Conservation (phyloP, 495 filamentous ascomycete species). For the Xylaria venustula region DNA sequence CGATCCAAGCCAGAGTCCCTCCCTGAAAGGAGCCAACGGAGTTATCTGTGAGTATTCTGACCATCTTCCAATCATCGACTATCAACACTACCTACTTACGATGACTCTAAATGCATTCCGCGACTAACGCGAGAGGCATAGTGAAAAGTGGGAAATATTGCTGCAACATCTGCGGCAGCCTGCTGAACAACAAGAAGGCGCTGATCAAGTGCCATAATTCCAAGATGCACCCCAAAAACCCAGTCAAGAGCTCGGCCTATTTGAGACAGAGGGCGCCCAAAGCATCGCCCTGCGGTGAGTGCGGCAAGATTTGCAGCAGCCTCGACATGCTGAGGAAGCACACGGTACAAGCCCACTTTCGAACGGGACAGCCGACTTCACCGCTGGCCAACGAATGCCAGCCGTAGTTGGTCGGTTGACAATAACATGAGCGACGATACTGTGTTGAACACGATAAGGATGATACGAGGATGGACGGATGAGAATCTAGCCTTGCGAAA, state of each 20-base stretch:
- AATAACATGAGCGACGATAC: neutral
- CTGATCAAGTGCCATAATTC: neutral
- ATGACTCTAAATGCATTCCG: too few species aligned
- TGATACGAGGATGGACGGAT: too few species aligned
- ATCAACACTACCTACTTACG: too few species aligned
- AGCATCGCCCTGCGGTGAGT: neutral
- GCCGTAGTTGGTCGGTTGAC: too few species aligned
- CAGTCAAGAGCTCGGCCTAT: neutral
- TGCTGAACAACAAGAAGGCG: neutral
- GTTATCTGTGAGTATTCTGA: neutral
- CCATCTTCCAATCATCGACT: too few species aligned
- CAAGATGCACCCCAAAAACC: constrained; percentile 1
- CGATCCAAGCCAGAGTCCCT: neutral
- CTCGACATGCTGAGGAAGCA: neutral
- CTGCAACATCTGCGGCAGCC: neutral
- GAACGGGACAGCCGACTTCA: too few species aligned
- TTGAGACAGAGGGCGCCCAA: neutral
- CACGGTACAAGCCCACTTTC: neutral
- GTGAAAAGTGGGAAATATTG: constrained; percentile 1
- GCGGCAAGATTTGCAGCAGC: neutral
- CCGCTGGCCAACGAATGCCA: too few species aligned
- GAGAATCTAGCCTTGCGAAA: too few species aligned
- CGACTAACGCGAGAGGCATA: neutral
- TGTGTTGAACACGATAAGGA: neutral
- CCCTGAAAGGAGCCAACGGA: neutral